Evolutionary conservation across 352 stramenopile species (phyloP).

Genomic region (Globisporangium paroecandrum): DNA sequence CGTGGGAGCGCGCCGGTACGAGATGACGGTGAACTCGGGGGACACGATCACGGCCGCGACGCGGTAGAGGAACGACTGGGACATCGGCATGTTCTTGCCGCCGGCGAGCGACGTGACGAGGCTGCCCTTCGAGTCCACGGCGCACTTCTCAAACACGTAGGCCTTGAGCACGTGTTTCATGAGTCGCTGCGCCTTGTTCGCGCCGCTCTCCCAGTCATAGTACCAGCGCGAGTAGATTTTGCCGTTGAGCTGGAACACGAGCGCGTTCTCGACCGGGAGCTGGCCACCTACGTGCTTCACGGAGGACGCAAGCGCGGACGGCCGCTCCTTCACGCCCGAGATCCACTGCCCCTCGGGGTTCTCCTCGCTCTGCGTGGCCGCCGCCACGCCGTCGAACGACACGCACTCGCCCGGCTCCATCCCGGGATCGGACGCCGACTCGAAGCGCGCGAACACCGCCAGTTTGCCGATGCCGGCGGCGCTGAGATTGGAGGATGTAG

Average conservation of each 20-base stretch:
- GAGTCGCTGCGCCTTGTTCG: conserved; percentile 40
- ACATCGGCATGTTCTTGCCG: conserved; percentile 14
- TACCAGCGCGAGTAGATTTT: conserved; percentile 46
- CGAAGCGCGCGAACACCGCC: conserved; percentile 32
- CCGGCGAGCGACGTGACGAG: conserved; percentile 23
- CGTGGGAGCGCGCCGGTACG: conserved; percentile 54
- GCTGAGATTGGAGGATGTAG: not conserved
- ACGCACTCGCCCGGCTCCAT: conserved; percentile 40
- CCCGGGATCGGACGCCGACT: conserved; percentile 26
- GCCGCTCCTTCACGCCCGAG: conserved; percentile 40
- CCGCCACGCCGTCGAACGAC: conserved; percentile 35
- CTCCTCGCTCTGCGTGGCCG: conserved; percentile 40
- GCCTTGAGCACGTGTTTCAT: conserved; percentile 45
- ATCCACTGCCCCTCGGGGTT: conserved; percentile 66
- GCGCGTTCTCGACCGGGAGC: conserved; percentile 13
- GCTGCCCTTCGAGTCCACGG: conserved; percentile 34
- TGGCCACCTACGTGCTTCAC: conserved; percentile 14
- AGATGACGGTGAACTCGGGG: conserved; percentile 69
- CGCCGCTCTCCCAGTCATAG: conserved; percentile 45
- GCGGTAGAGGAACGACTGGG: conserved; percentile 31
- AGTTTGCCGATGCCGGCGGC: conserved; percentile 21
- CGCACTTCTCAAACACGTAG: conserved; percentile 39
- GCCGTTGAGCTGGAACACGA: conserved; percentile 37
- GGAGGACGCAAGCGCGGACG: conserved; percentile 21
- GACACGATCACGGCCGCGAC: conserved; percentile 48